A percentile compares a stretch with the other conserved stretches of the same genome.
These are phyloP conservation scores for Phytophthora capsici DNA, from an alignment of 352 stramenopile species.

Conservation along the genomic window DNA sequence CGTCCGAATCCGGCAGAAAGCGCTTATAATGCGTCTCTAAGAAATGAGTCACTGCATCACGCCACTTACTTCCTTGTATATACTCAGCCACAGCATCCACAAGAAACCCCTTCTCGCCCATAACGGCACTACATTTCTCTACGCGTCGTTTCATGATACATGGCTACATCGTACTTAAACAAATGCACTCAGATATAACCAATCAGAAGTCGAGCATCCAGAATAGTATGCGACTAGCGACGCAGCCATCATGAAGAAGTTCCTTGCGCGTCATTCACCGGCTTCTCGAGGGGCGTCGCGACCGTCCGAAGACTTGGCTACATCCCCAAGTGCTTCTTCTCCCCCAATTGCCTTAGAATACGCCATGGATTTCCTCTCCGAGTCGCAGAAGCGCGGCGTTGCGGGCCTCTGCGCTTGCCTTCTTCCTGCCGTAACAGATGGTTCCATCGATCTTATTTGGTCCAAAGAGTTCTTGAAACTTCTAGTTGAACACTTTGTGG, in stretches of 20 bases:
- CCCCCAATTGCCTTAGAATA: constrained; percentile 16
- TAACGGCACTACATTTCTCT: background rate
- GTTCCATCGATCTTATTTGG: constrained; percentile 61
- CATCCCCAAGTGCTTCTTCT: constrained; percentile 3
- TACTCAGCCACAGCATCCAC: constrained; percentile 80
- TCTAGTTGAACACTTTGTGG: constrained; percentile 67
- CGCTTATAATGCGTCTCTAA: constrained; percentile 59
- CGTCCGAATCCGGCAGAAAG: constrained; percentile 43
- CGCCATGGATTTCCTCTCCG: constrained; percentile 45
- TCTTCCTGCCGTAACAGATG: constrained; percentile 69
- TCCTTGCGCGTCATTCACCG: constrained; percentile 15
- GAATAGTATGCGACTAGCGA: constrained; percentile 19
- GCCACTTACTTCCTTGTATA: constrained; percentile 60
- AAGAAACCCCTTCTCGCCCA: constrained; percentile 69
- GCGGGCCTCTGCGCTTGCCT: constrained; percentile 73
- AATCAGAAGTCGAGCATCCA: constrained; percentile 25
- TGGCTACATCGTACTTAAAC: constrained; percentile 14
- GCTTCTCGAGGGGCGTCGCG: background rate
- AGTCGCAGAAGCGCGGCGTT: constrained; percentile 72
- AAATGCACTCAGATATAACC: constrained; percentile 1
- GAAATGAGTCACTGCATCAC: constrained; percentile 57
- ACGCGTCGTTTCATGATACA: constrained; percentile 24
- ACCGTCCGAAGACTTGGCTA: background rate
- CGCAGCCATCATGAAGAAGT: constrained; percentile 33
- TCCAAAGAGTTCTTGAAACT: constrained; percentile 70